Conservation (phyloP, 2,329 filamentous ascomycete species). For the Epichloe elymi region DNA sequence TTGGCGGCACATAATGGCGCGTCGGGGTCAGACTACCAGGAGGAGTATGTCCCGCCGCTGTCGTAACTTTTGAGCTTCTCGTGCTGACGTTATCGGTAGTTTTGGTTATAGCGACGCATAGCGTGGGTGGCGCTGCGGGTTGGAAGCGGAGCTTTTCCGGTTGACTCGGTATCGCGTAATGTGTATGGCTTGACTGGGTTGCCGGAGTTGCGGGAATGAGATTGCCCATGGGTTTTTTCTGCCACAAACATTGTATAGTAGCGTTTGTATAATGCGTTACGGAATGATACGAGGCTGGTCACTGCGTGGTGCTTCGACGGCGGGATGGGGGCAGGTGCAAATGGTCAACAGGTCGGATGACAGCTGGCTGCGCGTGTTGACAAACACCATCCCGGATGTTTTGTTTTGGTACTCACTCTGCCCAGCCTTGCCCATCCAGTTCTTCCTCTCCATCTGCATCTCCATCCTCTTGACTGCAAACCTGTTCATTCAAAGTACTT, state of each 20-base stretch:
- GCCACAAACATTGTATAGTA: background rate
- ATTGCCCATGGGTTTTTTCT: background rate
- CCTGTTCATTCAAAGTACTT: no score
- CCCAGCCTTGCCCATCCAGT: no score
- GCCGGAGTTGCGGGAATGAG: background rate
- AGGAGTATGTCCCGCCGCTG: constrained; percentile 25
- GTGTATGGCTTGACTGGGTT: background rate
- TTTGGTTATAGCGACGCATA: constrained; percentile 27
- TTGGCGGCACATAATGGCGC: constrained; percentile 30
- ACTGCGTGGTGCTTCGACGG: background rate
- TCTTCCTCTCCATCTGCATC: no score
- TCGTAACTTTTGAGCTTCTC: background rate
- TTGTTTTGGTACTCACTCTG: no score
- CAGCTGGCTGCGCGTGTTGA: background rate
- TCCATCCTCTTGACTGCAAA: no score
- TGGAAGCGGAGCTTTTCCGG: background rate
- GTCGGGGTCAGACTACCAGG: constrained; percentile 24
- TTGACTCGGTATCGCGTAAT: no score
- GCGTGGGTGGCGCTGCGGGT: no score
- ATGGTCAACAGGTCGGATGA: background rate
- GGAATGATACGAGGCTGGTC: background rate
- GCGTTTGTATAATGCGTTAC: background rate
- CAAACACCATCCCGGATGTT: background rate
- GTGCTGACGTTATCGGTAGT: background rate
- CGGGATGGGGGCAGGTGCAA: background rate